Evolutionary conservation across 768 basidiomycete genomes (phyloP).

Genomic region (Amanita rubescens): DNA sequence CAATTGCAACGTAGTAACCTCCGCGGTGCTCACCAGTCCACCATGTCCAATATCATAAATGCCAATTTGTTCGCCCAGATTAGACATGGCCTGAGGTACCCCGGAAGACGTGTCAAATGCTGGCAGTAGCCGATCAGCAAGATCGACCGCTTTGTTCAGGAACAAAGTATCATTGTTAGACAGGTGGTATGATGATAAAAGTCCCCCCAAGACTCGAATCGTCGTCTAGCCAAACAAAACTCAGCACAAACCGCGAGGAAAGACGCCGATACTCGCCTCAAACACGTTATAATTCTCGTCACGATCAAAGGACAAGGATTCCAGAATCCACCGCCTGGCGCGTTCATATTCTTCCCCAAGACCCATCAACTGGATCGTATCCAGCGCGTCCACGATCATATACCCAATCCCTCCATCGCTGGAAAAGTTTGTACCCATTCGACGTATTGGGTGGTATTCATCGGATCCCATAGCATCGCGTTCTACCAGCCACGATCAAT

Average conservation of each 20-base stretch:
- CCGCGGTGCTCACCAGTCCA: constrained; percentile 72
- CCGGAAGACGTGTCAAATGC: constrained; percentile 80
- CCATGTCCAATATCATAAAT: constrained; percentile 51
- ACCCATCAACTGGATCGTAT: constrained; percentile 86
- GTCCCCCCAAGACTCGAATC: constrained; percentile 86
- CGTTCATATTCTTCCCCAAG: constrained; percentile 73
- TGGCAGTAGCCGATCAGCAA: constrained; percentile 77
- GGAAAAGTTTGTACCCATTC: constrained; percentile 71
- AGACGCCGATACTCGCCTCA: constrained; percentile 64
- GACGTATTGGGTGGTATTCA: constrained; percentile 83
- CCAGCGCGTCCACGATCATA: constrained; percentile 83
- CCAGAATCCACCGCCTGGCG: constrained; percentile 73
- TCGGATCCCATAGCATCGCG: constrained; percentile 88
- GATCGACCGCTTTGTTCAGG: constrained; percentile 71
- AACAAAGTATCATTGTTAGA: constrained; percentile 63
- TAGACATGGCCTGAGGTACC: constrained; percentile 70
- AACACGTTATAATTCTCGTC: constrained; percentile 83
- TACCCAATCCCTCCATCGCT: constrained; percentile 79
- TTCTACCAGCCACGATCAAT: constrained; percentile 37
- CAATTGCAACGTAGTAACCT: constrained; percentile 81
- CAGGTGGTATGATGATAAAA: constrained; percentile 83
- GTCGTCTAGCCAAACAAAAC: constrained; percentile 54
- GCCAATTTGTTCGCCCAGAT: constrained; percentile 57
- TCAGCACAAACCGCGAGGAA: constrained; percentile 27
- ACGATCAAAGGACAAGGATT: constrained; percentile 66